Base-by-base conservation (phyloP, 1,284 basidiomycete genomes). In the Violaceomyces palustris region DNA sequence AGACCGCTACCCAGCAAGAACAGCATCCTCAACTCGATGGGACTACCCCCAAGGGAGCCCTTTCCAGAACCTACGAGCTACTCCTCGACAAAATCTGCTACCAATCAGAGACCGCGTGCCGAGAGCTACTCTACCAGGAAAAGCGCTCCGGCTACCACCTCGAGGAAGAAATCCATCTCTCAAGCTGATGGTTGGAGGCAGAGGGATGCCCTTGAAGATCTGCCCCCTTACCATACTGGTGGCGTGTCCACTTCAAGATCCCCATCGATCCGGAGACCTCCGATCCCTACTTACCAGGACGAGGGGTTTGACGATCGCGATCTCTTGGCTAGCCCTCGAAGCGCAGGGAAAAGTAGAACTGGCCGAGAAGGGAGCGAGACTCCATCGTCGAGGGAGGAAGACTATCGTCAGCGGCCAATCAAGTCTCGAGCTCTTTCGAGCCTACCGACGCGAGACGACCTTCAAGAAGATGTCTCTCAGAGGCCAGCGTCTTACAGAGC, bases 1-100 rank as follows among this genome's bases (percentile, higher is more conserved):
- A 35, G 57, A 21, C 42, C 51, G 1, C 45, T 46, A 31, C 48
- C 57, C 14, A 49, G 51, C 36, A 36, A 52, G 22, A 26, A 25
- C 8, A 43, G 57, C 42, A 60, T 60, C 42, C 23, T 60, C 40
- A 40, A 12, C 28, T 51, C 48, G 9, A 60, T 51, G 46, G 57
- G 57, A 5, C 22, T 60, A 24, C 51, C 57, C 18, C 48, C 51
- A 19, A 44, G 57, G 30, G 48, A 55, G 1, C 42, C 42, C 10
- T 35, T 50, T 23, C 33, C 42, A 9, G 48, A 51, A 17, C 52
- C 52, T 6, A 28, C 45, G 14, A 55, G 51, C 28, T 45, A 48
- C 9, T 40, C 39, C 4, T 51, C 34, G 41, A 42, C 12, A 35
- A 40, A 14, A 45, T 37, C 15, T 45, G 37, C 29, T 39, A 47